These are phyloP conservation scores for Zymoseptoria passerinii DNA, from an alignment of 2,329 filamentous ascomycete species.

Conservation along the genomic window DNA sequence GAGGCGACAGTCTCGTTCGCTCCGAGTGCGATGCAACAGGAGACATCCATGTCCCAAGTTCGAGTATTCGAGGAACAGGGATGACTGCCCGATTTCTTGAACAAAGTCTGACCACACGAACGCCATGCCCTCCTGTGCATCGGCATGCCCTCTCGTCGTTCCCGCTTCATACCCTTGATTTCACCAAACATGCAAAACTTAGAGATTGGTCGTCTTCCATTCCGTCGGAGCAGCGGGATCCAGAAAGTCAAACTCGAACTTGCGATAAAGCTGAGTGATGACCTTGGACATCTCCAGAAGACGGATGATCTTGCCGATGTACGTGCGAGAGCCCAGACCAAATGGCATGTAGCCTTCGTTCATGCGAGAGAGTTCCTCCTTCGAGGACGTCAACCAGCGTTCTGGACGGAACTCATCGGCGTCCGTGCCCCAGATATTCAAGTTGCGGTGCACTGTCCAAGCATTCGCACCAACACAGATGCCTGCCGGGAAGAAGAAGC, in stretches of 20 bases:
- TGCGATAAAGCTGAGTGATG: neutral
- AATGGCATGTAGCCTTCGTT: conserved; percentile 34
- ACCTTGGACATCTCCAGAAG: conserved; percentile 5
- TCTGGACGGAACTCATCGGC: conserved; percentile 30
- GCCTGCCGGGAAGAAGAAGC: conserved; percentile 27
- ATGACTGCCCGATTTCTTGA: no score
- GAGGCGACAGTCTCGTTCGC: neutral
- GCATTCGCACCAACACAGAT: conserved; percentile 27
- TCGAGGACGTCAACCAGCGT: conserved; percentile 22
- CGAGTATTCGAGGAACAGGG: neutral
- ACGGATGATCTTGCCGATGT: conserved; percentile 7
- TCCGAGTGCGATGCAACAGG: neutral
- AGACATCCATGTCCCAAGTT: neutral
- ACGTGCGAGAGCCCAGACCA: conserved; percentile 12
- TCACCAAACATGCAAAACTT: neutral
- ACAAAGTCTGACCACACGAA: neutral
- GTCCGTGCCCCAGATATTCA: conserved; percentile 25
- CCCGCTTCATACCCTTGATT: neutral
- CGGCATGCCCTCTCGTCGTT: neutral
- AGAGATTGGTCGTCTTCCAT: neutral
- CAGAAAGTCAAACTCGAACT: neutral
- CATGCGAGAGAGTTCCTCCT: conserved; percentile 34
- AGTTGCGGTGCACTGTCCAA: conserved; percentile 28
- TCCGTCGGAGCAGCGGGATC: neutral
- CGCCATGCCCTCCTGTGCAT: neutral